Base-by-base conservation (phyloP, 2,329 filamentous ascomycete genomes). In the Cryphonectria radicalis region DNA sequence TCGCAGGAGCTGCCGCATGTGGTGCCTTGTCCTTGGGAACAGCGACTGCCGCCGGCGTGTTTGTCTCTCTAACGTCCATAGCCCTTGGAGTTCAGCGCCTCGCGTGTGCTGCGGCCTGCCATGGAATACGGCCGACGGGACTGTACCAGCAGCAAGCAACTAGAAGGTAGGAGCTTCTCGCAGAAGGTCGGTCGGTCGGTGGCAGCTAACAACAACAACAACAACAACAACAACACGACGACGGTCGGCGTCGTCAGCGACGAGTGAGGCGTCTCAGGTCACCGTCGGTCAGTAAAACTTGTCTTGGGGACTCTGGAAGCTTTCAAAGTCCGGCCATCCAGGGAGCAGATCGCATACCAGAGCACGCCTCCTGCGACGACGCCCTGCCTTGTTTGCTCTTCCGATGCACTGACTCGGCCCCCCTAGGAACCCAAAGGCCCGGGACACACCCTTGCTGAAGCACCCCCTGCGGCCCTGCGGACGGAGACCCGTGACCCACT, bases 21-120 rank as follows among this genome's bases (percentile, higher is more conserved):
- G 57, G 40, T 50, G 40, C 35, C n/a, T 55, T 17, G 43, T 67
- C 35, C 43, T 57, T 57, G 60, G 67, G 57, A 59, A 46, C 37
- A 53, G 63, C 55, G 63, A 63, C 55, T 63, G 66, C 70, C 53
- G 66, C 63, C 32, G 53, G 53, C 66, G 66, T 63, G 67, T 67
- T 63, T 57, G 65, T 70, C 63, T 70, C 67, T 63, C 35, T 71
- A 22, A 50, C 63, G 67, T 63, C 70, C 70, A 67, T 69, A 13
- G n/a, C 62, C 62, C 13, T 46, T 17, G 37, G 14, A 32, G 42
- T 46, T 64, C 62, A 43, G 62, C 59, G 59, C 59, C 59, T 62
- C 59, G 17, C 17, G 19, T 46, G n/a, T 32, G 40, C 37, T 46
- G 62, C 14, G 32, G n/a, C n/a, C 42, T 46, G 37, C 62, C 62